phyloP scores from a whole-genome alignment of 2,329 filamentous ascomycete species.

The Cytospora chrysosperma region DNA sequence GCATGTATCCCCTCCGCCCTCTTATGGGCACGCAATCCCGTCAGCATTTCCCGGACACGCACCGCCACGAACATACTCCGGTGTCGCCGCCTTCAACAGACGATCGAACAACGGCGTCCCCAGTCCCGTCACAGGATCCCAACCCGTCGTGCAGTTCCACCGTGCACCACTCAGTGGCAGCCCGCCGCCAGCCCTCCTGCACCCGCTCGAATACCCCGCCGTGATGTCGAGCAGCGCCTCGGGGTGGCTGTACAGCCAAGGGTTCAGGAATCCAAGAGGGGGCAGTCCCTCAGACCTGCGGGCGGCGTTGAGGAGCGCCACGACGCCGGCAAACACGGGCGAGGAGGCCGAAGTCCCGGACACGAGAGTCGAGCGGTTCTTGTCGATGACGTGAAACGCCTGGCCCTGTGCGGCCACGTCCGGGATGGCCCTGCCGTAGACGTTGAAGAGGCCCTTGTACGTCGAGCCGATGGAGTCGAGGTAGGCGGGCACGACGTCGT shows the following conservation, averaged over 20 bases:
- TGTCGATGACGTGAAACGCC: constrained; percentile 44
- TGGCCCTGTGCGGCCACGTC: constrained; percentile 47
- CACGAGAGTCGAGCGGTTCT: constrained; percentile 29
- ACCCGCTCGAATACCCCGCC: constrained; percentile 25
- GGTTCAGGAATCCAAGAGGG: constrained; percentile 40
- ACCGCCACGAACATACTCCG: background rate
- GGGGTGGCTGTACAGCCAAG: constrained; percentile 35
- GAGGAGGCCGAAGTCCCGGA: constrained; percentile 38
- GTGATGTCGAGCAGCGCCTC: constrained; percentile 34
- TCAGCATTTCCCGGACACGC: background rate
- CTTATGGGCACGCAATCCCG: background rate
- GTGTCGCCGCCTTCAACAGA: constrained; percentile 17
- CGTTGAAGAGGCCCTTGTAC: constrained; percentile 37
- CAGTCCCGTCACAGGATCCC: constrained; percentile 27
- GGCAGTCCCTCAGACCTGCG: constrained; percentile 35
- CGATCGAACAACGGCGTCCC: constrained; percentile 21
- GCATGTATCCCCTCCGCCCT: no score
- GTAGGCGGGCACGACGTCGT: constrained; percentile 33
- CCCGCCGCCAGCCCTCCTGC: constrained; percentile 1
- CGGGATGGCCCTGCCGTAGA: constrained; percentile 38
- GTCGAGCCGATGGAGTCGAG: constrained; percentile 40
- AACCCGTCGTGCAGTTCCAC: constrained; percentile 43
- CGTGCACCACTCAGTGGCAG: constrained; percentile 9
- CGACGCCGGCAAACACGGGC: constrained; percentile 40
- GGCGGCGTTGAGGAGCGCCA: constrained; percentile 44